Percentiles rank a stretch among this genome's conserved stretches.
These are phyloP conservation scores for Pythium rishiriense DNA, from an alignment of 352 stramenopile species.

Conservation along the genomic window DNA sequence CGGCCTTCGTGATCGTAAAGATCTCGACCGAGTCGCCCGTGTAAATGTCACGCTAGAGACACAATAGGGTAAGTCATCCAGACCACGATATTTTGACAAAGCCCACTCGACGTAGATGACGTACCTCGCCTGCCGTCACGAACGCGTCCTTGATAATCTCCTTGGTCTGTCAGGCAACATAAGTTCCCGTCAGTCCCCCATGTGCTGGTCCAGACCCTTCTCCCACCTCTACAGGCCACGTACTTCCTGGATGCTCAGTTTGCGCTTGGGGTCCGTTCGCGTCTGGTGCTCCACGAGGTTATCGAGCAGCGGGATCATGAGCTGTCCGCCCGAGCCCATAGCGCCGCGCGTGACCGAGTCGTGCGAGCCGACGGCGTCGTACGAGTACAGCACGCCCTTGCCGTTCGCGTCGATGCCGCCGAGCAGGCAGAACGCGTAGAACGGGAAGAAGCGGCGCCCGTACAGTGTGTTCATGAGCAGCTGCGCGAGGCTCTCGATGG, in stretches of 20 bases:
- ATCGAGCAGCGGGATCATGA: slow-evolving; percentile 98
- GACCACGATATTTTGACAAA: background rate
- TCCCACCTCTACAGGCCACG: background rate
- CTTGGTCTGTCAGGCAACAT: slow-evolving; percentile 65
- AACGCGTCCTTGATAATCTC: slow-evolving; percentile 99
- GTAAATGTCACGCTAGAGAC: slow-evolving; percentile 97
- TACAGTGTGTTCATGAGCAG: slow-evolving; percentile 99
- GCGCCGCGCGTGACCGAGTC: slow-evolving; percentile 74
- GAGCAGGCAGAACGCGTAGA: slow-evolving; percentile 99
- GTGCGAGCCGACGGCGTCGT: slow-evolving; percentile 96
- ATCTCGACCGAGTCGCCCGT: slow-evolving; percentile 98
- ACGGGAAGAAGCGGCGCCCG: slow-evolving; percentile 98
- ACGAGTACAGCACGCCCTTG: slow-evolving; percentile 97
- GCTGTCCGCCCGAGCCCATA: slow-evolving; percentile 92
- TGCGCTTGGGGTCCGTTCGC: slow-evolving; percentile 92
- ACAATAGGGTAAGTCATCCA: background rate
- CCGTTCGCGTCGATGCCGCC: slow-evolving; percentile 96
- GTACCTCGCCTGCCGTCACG: slow-evolving; percentile 95
- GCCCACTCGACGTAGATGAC: background rate
- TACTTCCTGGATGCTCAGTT: slow-evolving; percentile 89
- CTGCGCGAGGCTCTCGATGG: slow-evolving; percentile 92
- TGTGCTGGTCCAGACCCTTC: no score
- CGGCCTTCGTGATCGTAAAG: slow-evolving; percentile 94
- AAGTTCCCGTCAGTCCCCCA: background rate
- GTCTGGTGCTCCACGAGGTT: slow-evolving; percentile 94